Percentiles rank a stretch among this genome's conserved stretches.
phyloP scores from a whole-genome alignment of 192 early-diverging fungal species.

The Mortierella antarctica region DNA sequence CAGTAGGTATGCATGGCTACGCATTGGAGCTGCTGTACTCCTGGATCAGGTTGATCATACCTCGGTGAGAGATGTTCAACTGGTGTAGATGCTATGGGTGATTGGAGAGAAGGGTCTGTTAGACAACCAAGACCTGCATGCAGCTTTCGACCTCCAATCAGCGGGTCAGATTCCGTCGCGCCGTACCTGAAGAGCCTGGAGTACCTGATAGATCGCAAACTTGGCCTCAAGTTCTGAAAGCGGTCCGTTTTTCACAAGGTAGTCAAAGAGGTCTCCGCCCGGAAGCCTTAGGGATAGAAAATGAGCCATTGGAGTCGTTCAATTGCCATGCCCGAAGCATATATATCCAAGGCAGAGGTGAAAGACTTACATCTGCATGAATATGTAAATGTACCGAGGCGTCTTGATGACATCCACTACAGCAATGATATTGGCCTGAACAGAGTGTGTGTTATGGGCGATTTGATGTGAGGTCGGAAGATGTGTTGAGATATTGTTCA shows the following conservation, averaged over 20 bases:
- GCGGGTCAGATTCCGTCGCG: too few relatives aligned
- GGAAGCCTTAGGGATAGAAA: constrained; percentile 60
- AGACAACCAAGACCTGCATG: neutral
- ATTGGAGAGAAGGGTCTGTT: neutral
- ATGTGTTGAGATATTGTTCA: neutral
- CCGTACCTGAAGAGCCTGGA: constrained; percentile 70
- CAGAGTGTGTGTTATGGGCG: neutral
- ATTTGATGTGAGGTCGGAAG: neutral
- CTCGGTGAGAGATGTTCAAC: constrained; percentile 85
- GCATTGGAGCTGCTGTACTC: neutral
- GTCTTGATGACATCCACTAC: constrained; percentile 74
- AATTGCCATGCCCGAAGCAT: neutral
- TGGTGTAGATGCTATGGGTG: constrained; percentile 75
- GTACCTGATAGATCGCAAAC: constrained; percentile 77
- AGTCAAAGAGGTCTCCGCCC: constrained; percentile 93
- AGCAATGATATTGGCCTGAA: constrained; percentile 72
- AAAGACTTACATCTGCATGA: constrained; percentile 69
- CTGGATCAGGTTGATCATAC: constrained; percentile 46
- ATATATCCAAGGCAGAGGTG: neutral
- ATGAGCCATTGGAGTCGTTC: neutral
- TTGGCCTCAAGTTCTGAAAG: constrained; percentile 84
- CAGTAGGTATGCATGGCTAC: neutral
- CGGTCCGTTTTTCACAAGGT: constrained; percentile 71
- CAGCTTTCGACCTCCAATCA: too few relatives aligned
- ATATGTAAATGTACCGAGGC: constrained; percentile 71